Conservation (phyloP, 1,284 basidiomycete species). For the Austroboletus olivaceoglutinosus region DNA sequence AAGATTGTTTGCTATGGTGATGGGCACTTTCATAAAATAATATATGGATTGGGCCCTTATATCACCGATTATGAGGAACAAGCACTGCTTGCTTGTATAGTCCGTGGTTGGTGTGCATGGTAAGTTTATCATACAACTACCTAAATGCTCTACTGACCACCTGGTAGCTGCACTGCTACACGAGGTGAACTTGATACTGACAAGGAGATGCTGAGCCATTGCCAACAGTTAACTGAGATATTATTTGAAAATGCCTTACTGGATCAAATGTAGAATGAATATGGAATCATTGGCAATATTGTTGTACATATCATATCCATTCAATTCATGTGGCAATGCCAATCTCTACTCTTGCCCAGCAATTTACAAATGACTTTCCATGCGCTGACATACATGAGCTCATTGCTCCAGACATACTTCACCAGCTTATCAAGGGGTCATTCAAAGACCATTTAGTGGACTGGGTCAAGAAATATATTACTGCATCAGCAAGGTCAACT, state of each 20-base stretch:
- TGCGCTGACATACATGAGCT: neutral
- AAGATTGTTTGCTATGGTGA: neutral
- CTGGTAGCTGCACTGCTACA: no score
- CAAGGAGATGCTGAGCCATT: no score
- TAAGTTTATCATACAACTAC: neutral
- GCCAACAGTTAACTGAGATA: no score
- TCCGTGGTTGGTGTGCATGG: neutral
- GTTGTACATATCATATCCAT: neutral
- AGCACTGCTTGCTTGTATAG: constrained; percentile 1
- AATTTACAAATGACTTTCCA: constrained; percentile 5
- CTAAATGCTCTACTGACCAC: no score
- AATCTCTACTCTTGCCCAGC: neutral
- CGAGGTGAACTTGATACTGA: no score
- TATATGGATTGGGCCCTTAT: neutral
- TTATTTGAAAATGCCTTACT: no score
- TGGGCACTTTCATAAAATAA: neutral
- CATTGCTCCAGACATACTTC: neutral
- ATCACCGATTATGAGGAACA: constrained; percentile 8
- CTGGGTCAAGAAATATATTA: neutral
- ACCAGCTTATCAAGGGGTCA: constrained; percentile 3
- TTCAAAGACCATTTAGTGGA: constrained; percentile 5
- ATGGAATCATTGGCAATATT: neutral
- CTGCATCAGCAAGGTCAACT: neutral
- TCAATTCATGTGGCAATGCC: no score
- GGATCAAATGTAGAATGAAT: neutral